These are phyloP conservation scores for Rubia tinctorum DNA, from an alignment of 305 asterid species.

Conservation along the genomic window DNA sequence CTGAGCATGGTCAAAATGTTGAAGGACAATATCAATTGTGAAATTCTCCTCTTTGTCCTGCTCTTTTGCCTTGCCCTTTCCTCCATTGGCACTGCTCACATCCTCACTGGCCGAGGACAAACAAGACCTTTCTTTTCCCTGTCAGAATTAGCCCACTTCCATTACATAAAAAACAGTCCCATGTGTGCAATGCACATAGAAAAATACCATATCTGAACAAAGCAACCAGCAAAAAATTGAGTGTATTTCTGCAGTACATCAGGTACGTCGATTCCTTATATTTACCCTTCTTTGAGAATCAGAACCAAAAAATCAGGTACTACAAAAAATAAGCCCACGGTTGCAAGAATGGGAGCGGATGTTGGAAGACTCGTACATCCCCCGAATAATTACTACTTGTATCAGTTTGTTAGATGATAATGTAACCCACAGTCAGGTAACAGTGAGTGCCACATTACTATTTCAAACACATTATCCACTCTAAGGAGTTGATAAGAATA, in stretches of 20 bases:
- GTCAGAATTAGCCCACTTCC: constrained; percentile 1
- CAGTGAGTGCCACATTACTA: not conserved
- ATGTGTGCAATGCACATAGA: not conserved
- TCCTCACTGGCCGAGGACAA: constrained; percentile 28
- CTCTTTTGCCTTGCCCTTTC: constrained; percentile 21
- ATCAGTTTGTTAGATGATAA: not conserved
- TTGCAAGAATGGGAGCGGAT: not conserved
- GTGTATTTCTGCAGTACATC: no score
- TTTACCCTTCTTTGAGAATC: not conserved
- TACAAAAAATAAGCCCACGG: not conserved
- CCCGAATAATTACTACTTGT: not conserved
- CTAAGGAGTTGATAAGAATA: not conserved
- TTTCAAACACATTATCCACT: not conserved
- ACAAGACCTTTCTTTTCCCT: constrained; percentile 49
- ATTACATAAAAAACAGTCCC: not conserved
- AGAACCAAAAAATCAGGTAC: not conserved
- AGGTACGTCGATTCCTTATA: not conserved
- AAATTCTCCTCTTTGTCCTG: constrained; percentile 29
- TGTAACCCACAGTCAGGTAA: not conserved
- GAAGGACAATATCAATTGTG: constrained; percentile 45
- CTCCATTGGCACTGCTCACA: constrained; percentile 24
- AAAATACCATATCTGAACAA: not conserved
- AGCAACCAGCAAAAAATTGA: not conserved
- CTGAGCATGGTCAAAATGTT: constrained; percentile 46
- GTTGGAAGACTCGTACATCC: not conserved